Percentiles rank a stretch among this genome's conserved stretches.
Conservation (phyloP, 2,329 filamentous ascomycete genomes). For the Emydomyces testavorans region DNA sequence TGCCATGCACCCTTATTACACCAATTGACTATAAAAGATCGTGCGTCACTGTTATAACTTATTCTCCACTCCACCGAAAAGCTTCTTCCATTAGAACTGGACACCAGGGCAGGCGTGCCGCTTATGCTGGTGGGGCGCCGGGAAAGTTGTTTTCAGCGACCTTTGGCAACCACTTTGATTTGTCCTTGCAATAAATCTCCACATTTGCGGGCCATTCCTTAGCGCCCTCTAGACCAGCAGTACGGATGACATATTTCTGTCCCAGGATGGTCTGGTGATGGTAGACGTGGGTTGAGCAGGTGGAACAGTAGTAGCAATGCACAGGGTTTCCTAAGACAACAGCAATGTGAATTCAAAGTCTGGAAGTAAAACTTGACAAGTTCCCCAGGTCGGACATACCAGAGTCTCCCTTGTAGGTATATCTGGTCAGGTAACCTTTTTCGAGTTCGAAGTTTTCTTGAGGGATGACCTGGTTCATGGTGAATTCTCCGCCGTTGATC, state of each 20-base stretch:
- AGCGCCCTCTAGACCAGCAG: constrained; percentile 38
- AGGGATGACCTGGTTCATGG: constrained; percentile 45
- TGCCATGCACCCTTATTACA: no score
- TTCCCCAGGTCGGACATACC: constrained; percentile 24
- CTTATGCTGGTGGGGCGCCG: constrained; percentile 28
- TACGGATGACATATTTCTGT: constrained; percentile 42
- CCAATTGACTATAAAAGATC: no score
- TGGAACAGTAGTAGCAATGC: constrained; percentile 48
- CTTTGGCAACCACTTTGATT: constrained; percentile 42
- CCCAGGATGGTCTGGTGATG: constrained; percentile 45
- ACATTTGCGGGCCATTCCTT: constrained; percentile 41
- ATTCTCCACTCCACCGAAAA: no score
- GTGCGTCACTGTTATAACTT: no score
- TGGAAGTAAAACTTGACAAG: no score
- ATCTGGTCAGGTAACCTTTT: constrained; percentile 40
- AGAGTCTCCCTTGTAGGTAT: constrained; percentile 47
- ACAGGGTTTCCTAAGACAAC: constrained; percentile 39
- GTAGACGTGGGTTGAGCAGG: constrained; percentile 46
- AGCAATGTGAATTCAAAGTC: no score
- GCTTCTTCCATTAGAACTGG: no score
- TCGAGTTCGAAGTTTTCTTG: constrained; percentile 41
- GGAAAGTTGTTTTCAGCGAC: constrained; percentile 37
- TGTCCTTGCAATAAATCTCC: constrained; percentile 46
- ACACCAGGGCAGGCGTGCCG: no score
- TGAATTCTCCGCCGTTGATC: constrained; percentile 41